Conservation (phyloP, 1,284 basidiomycete species). For the Pterulicium gracile region DNA sequence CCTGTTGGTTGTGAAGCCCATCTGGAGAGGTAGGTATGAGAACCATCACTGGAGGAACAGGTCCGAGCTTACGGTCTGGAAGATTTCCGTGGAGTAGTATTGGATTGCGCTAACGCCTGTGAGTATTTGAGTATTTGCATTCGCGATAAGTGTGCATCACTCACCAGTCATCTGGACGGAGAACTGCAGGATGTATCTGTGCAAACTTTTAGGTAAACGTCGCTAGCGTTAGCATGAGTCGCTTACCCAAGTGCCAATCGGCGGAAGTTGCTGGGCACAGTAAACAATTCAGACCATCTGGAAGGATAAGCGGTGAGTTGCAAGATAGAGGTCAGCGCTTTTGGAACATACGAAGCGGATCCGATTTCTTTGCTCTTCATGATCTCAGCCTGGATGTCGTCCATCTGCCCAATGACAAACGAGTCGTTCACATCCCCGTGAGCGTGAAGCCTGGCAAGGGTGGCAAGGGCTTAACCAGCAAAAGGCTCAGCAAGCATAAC, state of each 20-base stretch:
- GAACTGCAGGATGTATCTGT: constrained; percentile 29
- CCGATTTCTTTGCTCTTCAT: constrained; percentile 22
- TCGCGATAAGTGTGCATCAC: constrained; percentile 1
- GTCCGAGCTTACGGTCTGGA: constrained; percentile 16
- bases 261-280: constrained; percentile 34
- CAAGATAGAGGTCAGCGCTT: background rate
- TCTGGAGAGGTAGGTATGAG: no score
- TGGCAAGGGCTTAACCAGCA: constrained; percentile 16
- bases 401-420: constrained; percentile 31
- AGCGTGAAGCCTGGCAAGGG: constrained; percentile 41
- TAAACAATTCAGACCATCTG: constrained; percentile 39
- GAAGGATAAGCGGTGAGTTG: background rate
- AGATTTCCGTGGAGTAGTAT: constrained; percentile 29
- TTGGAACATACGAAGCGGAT: constrained; percentile 17
- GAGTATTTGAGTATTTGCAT: background rate
- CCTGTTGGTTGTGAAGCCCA: constrained; percentile 38
- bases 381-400: constrained; percentile 31
- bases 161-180: constrained; percentile 31
- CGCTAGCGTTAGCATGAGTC: background rate
- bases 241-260: constrained; percentile 25
- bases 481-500: background rate
- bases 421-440: constrained; percentile 34
- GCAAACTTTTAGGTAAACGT: constrained; percentile 1
- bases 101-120: constrained; percentile 30
- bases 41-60: no score